phyloP scores from a whole-genome alignment of 2,329 filamentous ascomycete species.

The Fusarium redolens region DNA sequence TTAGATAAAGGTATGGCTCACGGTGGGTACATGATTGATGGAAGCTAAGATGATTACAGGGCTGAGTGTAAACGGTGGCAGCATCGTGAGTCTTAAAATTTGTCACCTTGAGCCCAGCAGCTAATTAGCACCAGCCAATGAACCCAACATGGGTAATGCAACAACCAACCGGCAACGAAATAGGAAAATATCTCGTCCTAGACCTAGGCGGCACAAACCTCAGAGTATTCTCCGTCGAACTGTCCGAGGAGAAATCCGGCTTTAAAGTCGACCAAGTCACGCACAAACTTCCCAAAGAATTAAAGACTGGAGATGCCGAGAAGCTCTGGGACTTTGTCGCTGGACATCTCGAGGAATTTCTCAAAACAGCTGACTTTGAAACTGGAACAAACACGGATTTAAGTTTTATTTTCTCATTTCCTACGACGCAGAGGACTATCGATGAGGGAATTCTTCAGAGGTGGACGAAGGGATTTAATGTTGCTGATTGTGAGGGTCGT shows the following conservation, averaged over 20 bases:
- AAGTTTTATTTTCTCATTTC: conserved; percentile 96
- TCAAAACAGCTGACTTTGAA: background rate
- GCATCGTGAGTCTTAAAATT: background rate
- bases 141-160: conserved; percentile 21
- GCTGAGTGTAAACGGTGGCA: background rate
- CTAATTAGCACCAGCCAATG: background rate
- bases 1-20: background rate
- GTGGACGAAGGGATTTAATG: conserved; percentile 98
- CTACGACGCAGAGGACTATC: conserved; percentile 91
- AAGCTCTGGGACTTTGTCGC: conserved; percentile 7
- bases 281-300: background rate
- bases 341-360: background rate
- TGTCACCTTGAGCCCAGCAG: no score
- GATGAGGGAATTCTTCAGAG: conserved; percentile 92
- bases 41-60: background rate
- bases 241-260: background rate
- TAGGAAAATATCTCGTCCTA: background rate
- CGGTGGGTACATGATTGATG: no score
- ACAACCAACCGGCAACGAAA: conserved; percentile 2
- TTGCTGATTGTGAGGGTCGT: conserved; percentile 87
- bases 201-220: conserved; percentile 13
- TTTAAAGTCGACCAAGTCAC: background rate
- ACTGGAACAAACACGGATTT: background rate
- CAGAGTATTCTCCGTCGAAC: background rate
- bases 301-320: background rate